Evolutionary conservation across 148 eudicot genomes (phyloP), one percentile per base, ranked within the genome.

Genomic region (Camellia granthamiana): DNA sequence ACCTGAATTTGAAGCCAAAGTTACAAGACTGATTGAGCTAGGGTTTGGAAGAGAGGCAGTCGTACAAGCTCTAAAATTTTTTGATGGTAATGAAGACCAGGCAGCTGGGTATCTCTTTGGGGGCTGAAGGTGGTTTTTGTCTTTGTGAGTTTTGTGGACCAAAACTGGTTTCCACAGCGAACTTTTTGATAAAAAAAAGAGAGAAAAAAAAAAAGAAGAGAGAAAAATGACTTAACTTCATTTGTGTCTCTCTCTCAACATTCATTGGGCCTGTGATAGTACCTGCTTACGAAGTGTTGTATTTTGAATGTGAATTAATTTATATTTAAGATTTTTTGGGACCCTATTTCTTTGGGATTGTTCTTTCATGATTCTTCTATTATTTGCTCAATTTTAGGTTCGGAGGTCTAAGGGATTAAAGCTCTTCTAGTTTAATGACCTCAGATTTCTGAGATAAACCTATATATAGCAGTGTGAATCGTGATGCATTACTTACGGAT

Each of bases 31-130:
- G 59, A 85, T 94, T 43, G 99, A 97, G 83, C 88, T 97, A 19
- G 98, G 98, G 61, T 97, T 97, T 80, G 92, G 85, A 63, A 87
- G 99, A 74, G 93, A 89, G 38, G 86, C 89, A 60, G 97, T 90
- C 21, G 74, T 92, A 76, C 91, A 95, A 78, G 98, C 98, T 75
- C 89, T 93, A 13, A 87, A 91, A 81, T 79, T 93, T 72, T 89
- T 74, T 65, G 80, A 90, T 77, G 95, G 98, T 77, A 93, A 95
- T 63, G 98, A 95, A 89, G 98, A 95, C 18, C 93, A 90, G 85
- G 98, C 98, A 2, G 98, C 98, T 46, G 86, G 89, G 30, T 90
- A 87, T 81, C 98, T 94, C 58, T 94, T 94, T 80, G 98, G 97
- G 6, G 90, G 97, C 46, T 91, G 83, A 87, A 68, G 60, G 38